A percentile compares a stretch with the other conserved stretches of the same genome.
Conservation (phyloP, 2,329 filamentous ascomycete species). For the Aspergillus hiratsukae region DNA sequence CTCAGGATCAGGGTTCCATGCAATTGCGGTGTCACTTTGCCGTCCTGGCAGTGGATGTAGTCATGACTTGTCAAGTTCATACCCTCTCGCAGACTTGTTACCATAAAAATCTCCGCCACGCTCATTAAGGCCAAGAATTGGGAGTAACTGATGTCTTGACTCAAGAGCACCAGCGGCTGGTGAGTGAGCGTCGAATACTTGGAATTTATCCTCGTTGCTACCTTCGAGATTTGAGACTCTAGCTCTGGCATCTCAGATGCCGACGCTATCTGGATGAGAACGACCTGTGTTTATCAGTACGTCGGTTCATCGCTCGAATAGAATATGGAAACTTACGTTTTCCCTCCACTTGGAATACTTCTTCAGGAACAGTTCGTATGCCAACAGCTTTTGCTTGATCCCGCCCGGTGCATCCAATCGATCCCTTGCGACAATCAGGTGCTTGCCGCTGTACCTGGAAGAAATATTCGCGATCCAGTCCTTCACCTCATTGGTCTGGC, state of each 20-base stretch:
- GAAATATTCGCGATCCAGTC: slow-evolving; percentile 74
- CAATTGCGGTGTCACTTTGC: slow-evolving; percentile 64
- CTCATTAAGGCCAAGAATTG: slow-evolving; percentile 89
- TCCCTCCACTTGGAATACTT: slow-evolving; percentile 84
- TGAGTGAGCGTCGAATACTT: slow-evolving; percentile 83
- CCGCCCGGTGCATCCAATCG: slow-evolving; percentile 89
- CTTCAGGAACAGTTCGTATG: slow-evolving; percentile 87
- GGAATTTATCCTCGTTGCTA: slow-evolving; percentile 88
- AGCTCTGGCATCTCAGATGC: slow-evolving; percentile 80
- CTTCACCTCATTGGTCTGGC: slow-evolving; percentile 65
- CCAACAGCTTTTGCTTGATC: slow-evolving; percentile 84
- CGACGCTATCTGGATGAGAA: slow-evolving; percentile 87
- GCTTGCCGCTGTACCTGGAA: slow-evolving; percentile 79
- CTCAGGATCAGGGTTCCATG: slow-evolving; percentile 85
- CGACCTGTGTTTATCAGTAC: slow-evolving; percentile 50
- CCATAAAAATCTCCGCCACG: slow-evolving; percentile 84
- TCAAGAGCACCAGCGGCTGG: slow-evolving; percentile 83
- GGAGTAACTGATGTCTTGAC: slow-evolving; percentile 86
- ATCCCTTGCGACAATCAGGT: slow-evolving; percentile 85
- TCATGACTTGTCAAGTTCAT: slow-evolving; percentile 97
- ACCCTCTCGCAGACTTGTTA: slow-evolving; percentile 88
- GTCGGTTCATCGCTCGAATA: background rate
- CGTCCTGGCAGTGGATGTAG: slow-evolving; percentile 88
- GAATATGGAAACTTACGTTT: slow-evolving; percentile 41
- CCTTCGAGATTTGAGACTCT: slow-evolving; percentile 81